phyloP scores from a whole-genome alignment of 2,329 filamentous ascomycete genomes.

The Leptographium procerum region DNA sequence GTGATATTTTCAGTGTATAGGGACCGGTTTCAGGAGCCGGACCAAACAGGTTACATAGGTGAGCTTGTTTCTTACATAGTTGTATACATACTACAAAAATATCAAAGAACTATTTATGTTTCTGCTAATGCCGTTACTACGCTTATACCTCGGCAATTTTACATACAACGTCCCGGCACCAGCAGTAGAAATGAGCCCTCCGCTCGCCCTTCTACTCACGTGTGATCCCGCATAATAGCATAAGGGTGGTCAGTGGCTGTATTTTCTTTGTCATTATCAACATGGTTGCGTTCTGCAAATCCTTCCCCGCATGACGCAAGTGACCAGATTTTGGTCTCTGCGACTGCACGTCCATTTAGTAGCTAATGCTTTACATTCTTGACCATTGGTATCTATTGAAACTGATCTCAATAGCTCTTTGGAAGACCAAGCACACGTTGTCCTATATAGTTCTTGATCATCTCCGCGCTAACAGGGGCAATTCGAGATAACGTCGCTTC shows the following conservation, averaged over 20 bases:
- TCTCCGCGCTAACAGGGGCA: slow-evolving; percentile 55
- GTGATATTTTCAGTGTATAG: neutral
- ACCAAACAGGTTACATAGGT: neutral
- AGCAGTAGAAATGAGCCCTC: neutral
- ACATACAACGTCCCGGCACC: neutral
- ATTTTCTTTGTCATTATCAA: too few relatives aligned
- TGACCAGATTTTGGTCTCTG: too few relatives aligned
- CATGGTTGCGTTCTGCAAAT: too few relatives aligned
- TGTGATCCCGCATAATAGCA: neutral
- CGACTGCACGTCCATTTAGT: too few relatives aligned
- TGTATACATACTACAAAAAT: neutral
- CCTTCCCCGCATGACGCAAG: too few relatives aligned
- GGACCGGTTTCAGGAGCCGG: neutral
- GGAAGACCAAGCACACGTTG: slow-evolving; percentile 58
- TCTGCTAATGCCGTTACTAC: neutral
- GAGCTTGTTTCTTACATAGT: neutral
- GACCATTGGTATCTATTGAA: neutral
- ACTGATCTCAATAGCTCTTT: slow-evolving; percentile 44
- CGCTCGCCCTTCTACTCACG: neutral
- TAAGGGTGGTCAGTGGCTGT: too few relatives aligned
- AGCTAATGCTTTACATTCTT: neutral
- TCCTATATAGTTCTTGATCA: slow-evolving; percentile 64
- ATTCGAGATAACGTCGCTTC: slow-evolving; percentile 53
- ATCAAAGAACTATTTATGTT: neutral
- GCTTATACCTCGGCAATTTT: neutral